Base-by-base conservation (phyloP, 75 land plant genomes). In the Larix kaempferi region DNA sequence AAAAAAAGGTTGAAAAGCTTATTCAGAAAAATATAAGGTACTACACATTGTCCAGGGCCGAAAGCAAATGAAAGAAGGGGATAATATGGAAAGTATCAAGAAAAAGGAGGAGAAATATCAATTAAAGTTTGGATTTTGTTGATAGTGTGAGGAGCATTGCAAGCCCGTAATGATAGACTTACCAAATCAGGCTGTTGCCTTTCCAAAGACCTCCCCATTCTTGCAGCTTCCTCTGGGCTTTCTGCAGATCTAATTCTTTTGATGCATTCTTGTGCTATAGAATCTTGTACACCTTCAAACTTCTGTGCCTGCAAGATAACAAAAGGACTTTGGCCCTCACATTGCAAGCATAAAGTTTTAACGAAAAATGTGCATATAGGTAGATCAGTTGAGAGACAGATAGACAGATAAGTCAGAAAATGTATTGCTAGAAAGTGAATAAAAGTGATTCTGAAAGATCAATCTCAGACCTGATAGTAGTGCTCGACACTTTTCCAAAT, bases 161-260 rank as follows among this genome's bases (percentile, higher is more conserved):
- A 60, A 60, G 22, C 21, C 2, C 6, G 6, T 23, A 7, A 60
- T 60, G 62, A 57, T 57, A n/a, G n/a, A 60, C 62, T 44, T 92
- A 94, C 95, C 95, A 92, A 84, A 73, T 91, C 85, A 74, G 99
- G 98, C 7, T 77, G 84, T 62, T 89, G 78, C 76, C 87, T 87
- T 75, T 94, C 94, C 77, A 89, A 73, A 61, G 67, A 84, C 76
- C 98, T 86, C 17, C 98, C 98, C 4, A 89, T 73, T 57, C 95
- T 77, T 69, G 99, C 94, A 75, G 99, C 99, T 90, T 97, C 99
- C 73, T 95, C 99, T 58, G 99, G 95, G 83, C 99, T 92, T 76
- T 82, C 84, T 57, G 95, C 91, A 49, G 76, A 74, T 74, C 86
- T 88, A 29, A 97, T 93, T 29, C 85, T 62, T 59, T 83, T 84